Evolutionary conservation across 208 protist genomes (phyloP).

Genomic region (Leishmania gerbilli): DNA sequence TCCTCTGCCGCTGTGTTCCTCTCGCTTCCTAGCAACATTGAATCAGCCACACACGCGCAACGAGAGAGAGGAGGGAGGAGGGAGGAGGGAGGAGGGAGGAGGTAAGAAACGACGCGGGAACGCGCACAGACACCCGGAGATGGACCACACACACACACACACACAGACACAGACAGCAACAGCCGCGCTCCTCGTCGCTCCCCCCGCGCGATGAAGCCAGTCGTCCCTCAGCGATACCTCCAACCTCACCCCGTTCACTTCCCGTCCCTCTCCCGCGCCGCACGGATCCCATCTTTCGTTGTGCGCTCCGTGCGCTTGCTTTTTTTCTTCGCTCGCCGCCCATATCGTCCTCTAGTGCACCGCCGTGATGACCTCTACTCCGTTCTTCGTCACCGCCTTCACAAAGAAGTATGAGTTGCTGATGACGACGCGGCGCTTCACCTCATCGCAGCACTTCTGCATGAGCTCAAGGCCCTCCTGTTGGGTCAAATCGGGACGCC

Average conservation of each 20-base stretch:
- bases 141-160: not conserved
- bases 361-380: slow-evolving; percentile 74
- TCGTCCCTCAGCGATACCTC: not conserved
- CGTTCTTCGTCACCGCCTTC: slow-evolving; percentile 91
- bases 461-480: slow-evolving; percentile 93
- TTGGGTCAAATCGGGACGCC: slow-evolving; percentile 88
- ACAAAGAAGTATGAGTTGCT: slow-evolving; percentile 90
- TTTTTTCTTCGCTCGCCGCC: not conserved
- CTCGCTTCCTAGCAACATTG: not conserved
- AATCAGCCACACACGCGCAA: not conserved
- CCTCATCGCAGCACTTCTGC: slow-evolving; percentile 93
- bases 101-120: not conserved
- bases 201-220: not conserved
- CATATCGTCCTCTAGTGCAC: slow-evolving; percentile 44
- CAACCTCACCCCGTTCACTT: not conserved
- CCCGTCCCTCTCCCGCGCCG: not conserved
- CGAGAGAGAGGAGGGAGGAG: not conserved
- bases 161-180: not conserved
- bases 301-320: not conserved
- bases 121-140: not conserved
- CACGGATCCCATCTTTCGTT: not conserved
- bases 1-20: not conserved
- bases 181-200: not conserved
- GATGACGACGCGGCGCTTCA: slow-evolving; percentile 90
- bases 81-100: not conserved